Evolutionary conservation across 169 alveolate species (phyloP).

Genomic region (Cryptosporidium baileyi): DNA sequence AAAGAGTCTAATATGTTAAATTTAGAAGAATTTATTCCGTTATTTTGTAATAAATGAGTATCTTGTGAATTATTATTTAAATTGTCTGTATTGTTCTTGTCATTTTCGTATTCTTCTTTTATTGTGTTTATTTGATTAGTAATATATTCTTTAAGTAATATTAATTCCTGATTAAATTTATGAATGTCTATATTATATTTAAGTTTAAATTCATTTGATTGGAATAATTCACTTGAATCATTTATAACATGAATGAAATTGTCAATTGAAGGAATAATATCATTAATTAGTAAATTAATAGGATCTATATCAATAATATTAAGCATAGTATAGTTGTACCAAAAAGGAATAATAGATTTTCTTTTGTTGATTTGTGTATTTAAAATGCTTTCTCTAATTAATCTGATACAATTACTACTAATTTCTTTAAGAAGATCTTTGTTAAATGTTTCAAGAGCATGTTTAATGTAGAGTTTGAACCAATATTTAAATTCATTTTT

Average conservation of each 20-base stretch:
- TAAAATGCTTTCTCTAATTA: constrained; percentile 22
- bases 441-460: constrained; percentile 7
- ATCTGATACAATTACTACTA: background rate
- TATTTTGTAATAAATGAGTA: no score
- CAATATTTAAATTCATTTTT: constrained; percentile 38
- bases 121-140: background rate
- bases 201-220: background rate
- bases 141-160: background rate
- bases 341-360: background rate
- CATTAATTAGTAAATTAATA: background rate
- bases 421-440: background rate
- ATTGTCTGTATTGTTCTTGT: no score
- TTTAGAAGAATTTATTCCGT: no score
- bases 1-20: no score
- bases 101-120: constrained; percentile 11
- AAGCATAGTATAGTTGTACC: constrained; percentile 6
- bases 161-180: background rate
- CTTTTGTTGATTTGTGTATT: background rate
- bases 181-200: background rate
- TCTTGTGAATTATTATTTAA: no score
- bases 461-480: constrained; percentile 35
- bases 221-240: background rate
- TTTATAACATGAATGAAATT: background rate
- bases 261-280: background rate
- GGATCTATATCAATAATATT: constrained; percentile 24